These are phyloP conservation scores for Lactarius tabidus DNA, from an alignment of 768 basidiomycete genomes.

Conservation along the genomic window DNA sequence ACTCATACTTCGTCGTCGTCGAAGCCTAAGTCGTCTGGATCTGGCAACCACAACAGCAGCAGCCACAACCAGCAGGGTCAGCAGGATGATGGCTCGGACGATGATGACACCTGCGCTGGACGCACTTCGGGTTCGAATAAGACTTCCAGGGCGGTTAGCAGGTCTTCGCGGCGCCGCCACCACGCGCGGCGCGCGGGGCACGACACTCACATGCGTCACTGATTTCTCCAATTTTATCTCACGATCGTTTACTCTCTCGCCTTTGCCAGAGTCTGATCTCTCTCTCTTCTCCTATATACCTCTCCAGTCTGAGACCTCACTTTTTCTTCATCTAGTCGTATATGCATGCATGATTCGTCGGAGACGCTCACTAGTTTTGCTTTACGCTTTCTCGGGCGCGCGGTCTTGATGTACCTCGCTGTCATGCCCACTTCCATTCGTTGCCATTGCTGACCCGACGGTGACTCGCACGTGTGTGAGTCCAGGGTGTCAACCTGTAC, in stretches of 20 bases:
- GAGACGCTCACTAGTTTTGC: slow-evolving; percentile 5
- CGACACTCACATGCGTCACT: background rate
- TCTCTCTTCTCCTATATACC: background rate
- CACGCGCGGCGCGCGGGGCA: background rate
- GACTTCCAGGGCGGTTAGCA: too few relatives aligned
- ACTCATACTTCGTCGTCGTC: too few relatives aligned
- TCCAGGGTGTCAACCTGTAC: background rate
- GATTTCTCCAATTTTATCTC: background rate
- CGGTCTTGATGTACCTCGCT: slow-evolving; percentile 1
- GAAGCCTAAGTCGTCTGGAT: too few relatives aligned
- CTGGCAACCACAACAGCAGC: too few relatives aligned
- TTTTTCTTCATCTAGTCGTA: background rate
- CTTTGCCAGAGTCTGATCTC: background rate
- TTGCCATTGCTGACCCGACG: background rate
- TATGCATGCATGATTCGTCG: slow-evolving; percentile 6
- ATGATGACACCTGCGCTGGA: too few relatives aligned
- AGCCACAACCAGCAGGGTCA: too few relatives aligned
- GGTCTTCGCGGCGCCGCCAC: background rate
- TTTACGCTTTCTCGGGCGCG: background rate
- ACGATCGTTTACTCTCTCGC: background rate
- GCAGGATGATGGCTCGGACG: too few relatives aligned
- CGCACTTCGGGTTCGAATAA: too few relatives aligned
- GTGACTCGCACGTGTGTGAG: background rate
- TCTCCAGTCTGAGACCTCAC: background rate
- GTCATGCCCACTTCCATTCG: background rate